A percentile compares a stretch with the other conserved stretches of the same genome.
Conservation (phyloP, 2,329 filamentous ascomycete genomes). For the Cordyceps fumosorosea region DNA sequence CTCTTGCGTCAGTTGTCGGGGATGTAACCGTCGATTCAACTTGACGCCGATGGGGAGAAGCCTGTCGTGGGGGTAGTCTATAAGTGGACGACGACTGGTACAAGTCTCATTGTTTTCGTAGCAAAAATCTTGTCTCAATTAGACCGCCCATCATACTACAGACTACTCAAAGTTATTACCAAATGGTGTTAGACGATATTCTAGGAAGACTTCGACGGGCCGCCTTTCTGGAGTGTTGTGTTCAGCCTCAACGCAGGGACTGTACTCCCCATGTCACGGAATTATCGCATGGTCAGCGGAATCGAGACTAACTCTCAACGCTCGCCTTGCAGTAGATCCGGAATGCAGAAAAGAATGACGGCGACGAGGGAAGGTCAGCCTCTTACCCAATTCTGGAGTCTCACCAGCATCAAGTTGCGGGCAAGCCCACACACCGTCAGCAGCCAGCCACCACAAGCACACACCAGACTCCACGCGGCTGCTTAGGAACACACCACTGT, state of each 20-base stretch:
- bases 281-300: background rate
- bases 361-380: background rate
- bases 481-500: background rate
- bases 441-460: background rate
- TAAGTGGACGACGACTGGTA: background rate
- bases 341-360: background rate
- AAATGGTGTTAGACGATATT: background rate
- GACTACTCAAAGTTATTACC: background rate
- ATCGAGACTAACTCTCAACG: background rate
- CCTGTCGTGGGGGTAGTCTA: background rate
- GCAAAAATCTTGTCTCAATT: too few relatives aligned
- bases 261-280: background rate
- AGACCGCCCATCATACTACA: too few relatives aligned
- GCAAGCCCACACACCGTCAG: slow-evolving; percentile 1
- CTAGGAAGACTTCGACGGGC: background rate
- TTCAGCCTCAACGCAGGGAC: background rate
- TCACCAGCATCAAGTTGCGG: background rate
- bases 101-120: too few relatives aligned
- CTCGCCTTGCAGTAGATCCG: background rate
- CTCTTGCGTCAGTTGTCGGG: background rate
- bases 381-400: background rate
- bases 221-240: background rate
- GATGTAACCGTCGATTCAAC: background rate
- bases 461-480: slow-evolving; percentile 1
- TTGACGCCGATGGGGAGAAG: background rate